These are phyloP conservation scores for Crithidia acanthocephali DNA, from an alignment of 208 protist genomes.

Conservation along the genomic window DNA sequence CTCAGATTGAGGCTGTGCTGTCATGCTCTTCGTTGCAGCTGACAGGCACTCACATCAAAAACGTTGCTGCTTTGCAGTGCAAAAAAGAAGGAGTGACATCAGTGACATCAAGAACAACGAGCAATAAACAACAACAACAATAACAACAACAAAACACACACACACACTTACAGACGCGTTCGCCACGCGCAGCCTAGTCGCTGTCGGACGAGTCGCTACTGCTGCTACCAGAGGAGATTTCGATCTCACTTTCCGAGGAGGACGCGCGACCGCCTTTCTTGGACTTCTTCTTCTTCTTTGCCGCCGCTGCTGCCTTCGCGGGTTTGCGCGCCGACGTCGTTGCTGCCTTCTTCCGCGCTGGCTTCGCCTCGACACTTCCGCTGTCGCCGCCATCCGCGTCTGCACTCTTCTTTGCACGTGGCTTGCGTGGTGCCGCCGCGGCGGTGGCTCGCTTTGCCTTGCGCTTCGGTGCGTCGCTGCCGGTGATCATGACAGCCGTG, in stretches of 20 bases:
- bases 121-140: background rate
- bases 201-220: slow-evolving; percentile 18
- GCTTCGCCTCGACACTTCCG: slow-evolving; percentile 1
- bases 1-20: too few relatives aligned
- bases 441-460: slow-evolving; percentile 1
- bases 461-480: slow-evolving; percentile 13
- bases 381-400: background rate
- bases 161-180: background rate
- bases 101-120: too few relatives aligned
- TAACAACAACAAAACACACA: background rate
- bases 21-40: too few relatives aligned
- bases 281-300: background rate
- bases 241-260: slow-evolving; percentile 24
- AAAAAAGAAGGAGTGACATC: too few relatives aligned
- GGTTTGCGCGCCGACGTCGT: slow-evolving; percentile 24
- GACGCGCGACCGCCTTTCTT: slow-evolving; percentile 10
- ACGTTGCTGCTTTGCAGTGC: too few relatives aligned
- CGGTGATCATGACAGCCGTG: slow-evolving; percentile 18
- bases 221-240: slow-evolving; percentile 9
- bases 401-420: slow-evolving; percentile 27
- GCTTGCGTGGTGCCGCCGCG: slow-evolving; percentile 20
- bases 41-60: too few relatives aligned
- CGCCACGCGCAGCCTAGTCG: slow-evolving; percentile 11
- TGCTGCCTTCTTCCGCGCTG: slow-evolving; percentile 32
- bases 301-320: slow-evolving; percentile 16